Evolutionary conservation across 202 grass and related monocot species (phyloP).

Genomic region (Dendrocalamus latiflorus): DNA sequence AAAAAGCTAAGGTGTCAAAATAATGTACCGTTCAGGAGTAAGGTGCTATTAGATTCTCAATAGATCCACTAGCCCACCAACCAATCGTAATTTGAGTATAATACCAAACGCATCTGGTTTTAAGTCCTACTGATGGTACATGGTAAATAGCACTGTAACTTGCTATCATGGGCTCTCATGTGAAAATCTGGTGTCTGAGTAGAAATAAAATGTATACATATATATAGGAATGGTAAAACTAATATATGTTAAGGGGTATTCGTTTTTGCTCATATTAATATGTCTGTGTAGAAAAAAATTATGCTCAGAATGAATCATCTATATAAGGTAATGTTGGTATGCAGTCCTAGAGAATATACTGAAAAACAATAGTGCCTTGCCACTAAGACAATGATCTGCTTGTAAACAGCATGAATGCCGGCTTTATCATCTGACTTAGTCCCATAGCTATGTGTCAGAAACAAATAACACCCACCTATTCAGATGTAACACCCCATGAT

Average conservation of each 20-base stretch:
- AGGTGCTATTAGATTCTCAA: no score
- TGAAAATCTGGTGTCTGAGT: background rate
- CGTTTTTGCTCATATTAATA: background rate
- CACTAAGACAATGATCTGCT: background rate
- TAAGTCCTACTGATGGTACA: no score
- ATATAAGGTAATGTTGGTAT: background rate
- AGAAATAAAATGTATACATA: constrained; percentile 1
- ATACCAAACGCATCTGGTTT: no score
- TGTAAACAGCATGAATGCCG: background rate
- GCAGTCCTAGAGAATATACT: background rate
- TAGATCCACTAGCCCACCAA: no score
- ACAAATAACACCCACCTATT: no score
- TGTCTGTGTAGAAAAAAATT: background rate
- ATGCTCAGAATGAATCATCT: background rate
- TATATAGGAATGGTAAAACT: background rate
- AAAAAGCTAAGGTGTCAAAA: no score
- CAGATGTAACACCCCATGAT: background rate
- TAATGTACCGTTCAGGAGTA: no score
- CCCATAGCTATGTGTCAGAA: no score
- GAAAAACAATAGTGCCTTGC: background rate
- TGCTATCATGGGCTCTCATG: no score
- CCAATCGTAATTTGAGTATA: no score
- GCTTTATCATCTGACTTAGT: background rate
- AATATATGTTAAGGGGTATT: background rate
- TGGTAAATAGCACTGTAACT: no score